Conservation (phyloP, 129 eudicot genomes). For the Rutidosis leptorrhynchoides region DNA sequence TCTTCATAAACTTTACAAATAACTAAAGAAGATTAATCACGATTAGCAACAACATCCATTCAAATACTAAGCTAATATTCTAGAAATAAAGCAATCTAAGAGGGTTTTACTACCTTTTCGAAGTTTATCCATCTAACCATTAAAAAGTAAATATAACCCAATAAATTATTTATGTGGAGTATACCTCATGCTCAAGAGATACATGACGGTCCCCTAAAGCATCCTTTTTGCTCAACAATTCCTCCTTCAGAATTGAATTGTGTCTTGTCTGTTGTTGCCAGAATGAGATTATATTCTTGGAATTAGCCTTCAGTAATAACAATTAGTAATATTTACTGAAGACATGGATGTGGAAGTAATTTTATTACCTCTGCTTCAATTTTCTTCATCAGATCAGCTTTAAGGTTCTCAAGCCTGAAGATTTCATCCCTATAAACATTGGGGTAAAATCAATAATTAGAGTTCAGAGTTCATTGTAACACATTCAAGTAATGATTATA, state of each 20-base stretch:
- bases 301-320: background rate
- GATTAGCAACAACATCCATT: background rate
- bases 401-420: slow-evolving; percentile 58
- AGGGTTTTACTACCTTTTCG: background rate
- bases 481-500: background rate
- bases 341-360: background rate
- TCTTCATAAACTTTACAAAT: background rate
- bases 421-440: slow-evolving; percentile 59
- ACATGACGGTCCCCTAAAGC: slow-evolving; percentile 63
- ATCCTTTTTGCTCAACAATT: slow-evolving; percentile 52
- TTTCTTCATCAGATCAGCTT: slow-evolving; percentile 47
- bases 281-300: slow-evolving; percentile 5
- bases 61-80: background rate
- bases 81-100: background rate
- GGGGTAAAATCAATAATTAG: slow-evolving; percentile 6
- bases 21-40: background rate
- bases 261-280: slow-evolving; percentile 43
- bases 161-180: slow-evolving; percentile 7
- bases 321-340: background rate
- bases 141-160: background rate
- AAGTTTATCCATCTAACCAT: background rate
- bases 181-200: slow-evolving; percentile 78
- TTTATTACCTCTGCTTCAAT: slow-evolving; percentile 52
- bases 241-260: slow-evolving; percentile 54
- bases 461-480: background rate